Conservation (phyloP, 306 rosid species). For the Dryas octopetala region DNA sequence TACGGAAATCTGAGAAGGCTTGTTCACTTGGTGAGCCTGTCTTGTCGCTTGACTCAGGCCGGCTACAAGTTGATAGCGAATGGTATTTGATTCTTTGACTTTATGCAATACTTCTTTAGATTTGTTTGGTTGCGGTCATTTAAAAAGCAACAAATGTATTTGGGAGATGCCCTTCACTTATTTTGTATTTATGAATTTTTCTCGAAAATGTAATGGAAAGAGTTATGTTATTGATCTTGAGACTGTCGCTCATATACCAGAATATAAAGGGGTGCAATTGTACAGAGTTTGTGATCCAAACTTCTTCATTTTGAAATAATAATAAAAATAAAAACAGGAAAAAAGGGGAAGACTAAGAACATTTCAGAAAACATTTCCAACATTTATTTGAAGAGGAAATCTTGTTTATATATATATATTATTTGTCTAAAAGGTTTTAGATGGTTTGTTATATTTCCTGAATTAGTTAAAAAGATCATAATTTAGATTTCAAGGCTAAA, state of each 20-base stretch:
- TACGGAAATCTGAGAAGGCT: conserved; percentile 71
- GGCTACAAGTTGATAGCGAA: conserved; percentile 57
- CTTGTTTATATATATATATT: background rate
- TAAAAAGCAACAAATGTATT: conserved; percentile 4
- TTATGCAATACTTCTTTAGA: conserved; percentile 7
- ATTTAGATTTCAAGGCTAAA: conserved; percentile 23
- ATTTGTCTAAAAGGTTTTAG: background rate
- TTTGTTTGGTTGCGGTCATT: conserved; percentile 13
- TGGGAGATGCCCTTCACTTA: conserved; percentile 10
- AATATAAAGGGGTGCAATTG: background rate
- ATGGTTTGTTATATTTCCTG: background rate
- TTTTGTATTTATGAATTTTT: conserved; percentile 5
- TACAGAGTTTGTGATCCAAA: background rate
- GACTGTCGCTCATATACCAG: background rate
- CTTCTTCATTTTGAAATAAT: too few relatives aligned
- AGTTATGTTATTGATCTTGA: conserved; percentile 9
- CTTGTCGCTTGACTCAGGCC: conserved; percentile 49
- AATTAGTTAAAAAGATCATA: background rate
- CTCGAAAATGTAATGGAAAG: background rate
- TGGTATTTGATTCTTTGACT: conserved; percentile 58
- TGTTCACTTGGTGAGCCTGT: conserved; percentile 66
- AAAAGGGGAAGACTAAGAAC: background rate
- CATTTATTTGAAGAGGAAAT: background rate
- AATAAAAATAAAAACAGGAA: background rate
- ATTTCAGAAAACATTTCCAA: background rate